Evolutionary conservation across 257 asterid species (phyloP), one percentile per base, ranked within the genome.

Genomic region (Orobanche coerulescens): DNA sequence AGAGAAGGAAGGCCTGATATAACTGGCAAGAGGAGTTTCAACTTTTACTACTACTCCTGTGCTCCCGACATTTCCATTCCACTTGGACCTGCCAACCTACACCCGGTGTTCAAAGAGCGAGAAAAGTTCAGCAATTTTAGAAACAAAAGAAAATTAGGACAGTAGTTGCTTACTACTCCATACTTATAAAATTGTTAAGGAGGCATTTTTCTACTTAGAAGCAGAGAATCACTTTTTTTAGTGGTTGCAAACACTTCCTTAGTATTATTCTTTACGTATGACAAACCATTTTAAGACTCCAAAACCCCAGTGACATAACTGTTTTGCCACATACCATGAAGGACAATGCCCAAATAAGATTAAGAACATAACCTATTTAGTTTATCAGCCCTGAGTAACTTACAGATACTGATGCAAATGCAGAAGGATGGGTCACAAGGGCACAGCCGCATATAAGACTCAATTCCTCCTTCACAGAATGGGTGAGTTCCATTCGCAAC

Each of bases 31-130:
- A 47, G 97, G 97, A 44, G 95, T 84, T 73, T 93, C 98, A 6
- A 87, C 88, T 67, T 87, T 93, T 8, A 84, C 51, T 2, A 89
- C 94, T 9, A 89, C 73, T 26, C 98, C 98, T 2, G 95, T 71
- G 69, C 78, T 81, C 43, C 98, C 98, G 20, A 83, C 82, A 55
- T 93, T 89, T 40, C 97, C 97, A 22, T 93, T 93, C 97, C 95
- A 88, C 77, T 84, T 88, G 11, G 98, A 92, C 75, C 98, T 77
- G 55, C 98, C 98, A 65, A 92, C 85, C 98, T 92, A 78, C 76
- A 75, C 49, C 49, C 19, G 8, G 48, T 25, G 44, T 23, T 44
- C 28, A 13, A 16, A 54, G 25, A n/a, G 37, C 0, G 2, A 16
- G 2, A 44, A 22, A 15, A 15, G 18, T 15, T 14, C n/a, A n/a